A percentile compares a stretch with the other conserved stretches of the same genome.
These are phyloP conservation scores for Blumeria graminis DNA, from an alignment of 2,329 filamentous ascomycete species.

Conservation along the genomic window DNA sequence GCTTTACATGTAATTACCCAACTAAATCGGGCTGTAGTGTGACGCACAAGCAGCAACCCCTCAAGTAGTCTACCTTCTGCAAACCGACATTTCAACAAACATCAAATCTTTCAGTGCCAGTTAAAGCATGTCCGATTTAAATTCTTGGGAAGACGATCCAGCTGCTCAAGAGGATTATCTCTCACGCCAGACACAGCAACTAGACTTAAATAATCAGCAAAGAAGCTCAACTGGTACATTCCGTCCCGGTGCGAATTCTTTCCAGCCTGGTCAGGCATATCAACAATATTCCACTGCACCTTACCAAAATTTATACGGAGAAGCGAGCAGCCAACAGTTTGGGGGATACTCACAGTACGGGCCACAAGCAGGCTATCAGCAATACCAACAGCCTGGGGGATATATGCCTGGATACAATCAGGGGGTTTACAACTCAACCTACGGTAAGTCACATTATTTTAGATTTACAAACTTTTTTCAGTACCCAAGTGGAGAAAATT, in stretches of 20 bases:
- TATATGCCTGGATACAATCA: slow-evolving; percentile 15
- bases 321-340: slow-evolving; percentile 28
- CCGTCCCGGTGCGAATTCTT: slow-evolving; percentile 44
- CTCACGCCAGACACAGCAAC: slow-evolving; percentile 50
- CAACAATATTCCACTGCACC: slow-evolving; percentile 31
- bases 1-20: too few species aligned
- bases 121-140: slow-evolving; percentile 54
- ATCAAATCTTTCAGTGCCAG: not conserved
- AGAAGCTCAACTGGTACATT: slow-evolving; percentile 45
- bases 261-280: slow-evolving; percentile 48
- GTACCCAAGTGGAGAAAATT: not conserved
- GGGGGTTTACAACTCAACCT: slow-evolving; percentile 16
- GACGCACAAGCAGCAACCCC: not conserved
- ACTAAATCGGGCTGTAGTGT: too few species aligned
- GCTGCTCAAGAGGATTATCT: slow-evolving; percentile 53
- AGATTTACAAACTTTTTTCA: too few species aligned
- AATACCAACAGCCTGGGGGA: slow-evolving; percentile 23
- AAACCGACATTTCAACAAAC: not conserved
- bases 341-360: slow-evolving; percentile 30
- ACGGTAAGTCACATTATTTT: slow-evolving; percentile 14
- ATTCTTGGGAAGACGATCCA: slow-evolving; percentile 86
- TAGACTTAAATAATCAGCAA: slow-evolving; percentile 40
- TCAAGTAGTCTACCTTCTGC: not conserved
- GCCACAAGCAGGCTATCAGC: slow-evolving; percentile 21
- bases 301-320: slow-evolving; percentile 29